Base-by-base conservation (phyloP, 352 stramenopile species). In the Aphanomyces euteiches region DNA sequence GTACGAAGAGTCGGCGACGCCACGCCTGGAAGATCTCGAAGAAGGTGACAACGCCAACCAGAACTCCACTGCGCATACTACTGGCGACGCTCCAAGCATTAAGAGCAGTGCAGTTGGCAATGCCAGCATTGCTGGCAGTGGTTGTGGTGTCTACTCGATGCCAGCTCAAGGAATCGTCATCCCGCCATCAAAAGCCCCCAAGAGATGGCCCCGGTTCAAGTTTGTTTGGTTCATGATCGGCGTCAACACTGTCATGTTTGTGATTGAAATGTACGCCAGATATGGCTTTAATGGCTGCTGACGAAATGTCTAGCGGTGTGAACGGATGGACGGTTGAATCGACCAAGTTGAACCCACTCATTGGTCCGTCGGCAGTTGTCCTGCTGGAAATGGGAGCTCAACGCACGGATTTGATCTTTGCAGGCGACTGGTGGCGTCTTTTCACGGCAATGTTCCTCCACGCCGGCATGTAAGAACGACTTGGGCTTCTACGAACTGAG, bases 401-500 rank as follows among this genome's bases (percentile, higher is more conserved):
- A 47, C 36, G 64, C 21, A 74, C 73, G 6, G 19, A 73, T 12
- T 47, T 85, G 0, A 90, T 92, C 72, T 73, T 90, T 4, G 73
- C 89, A 21, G 72, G 77, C 65, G 66, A 89, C 57, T 89, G 79
- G 79, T 90, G 78, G 68, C 74, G 82, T 21, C 66, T 92, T 3
- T 75, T 90, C 34, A 82, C 75, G 48, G 77, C 85, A 6, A 83
- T 90, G 66, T 79, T 90, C n/a, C 72, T 92, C 37, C 85, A 92
- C 74, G 80, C 75, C 7, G 85, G 85, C 8, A 53, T 92, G 4
- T 61, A 41, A 19, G 54, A n/a, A 50, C 43, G 43, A n/a, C 43
- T n/a, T 50, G 43, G 10, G 10, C 43, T 50, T 50, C 43, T 2
- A 28, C 28, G 28, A 28, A 28, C 28, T 28, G 28, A 28, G 28